Evolutionary conservation across 2,329 filamentous ascomycete species (phyloP).

Genomic region (Parastagonospora nodorum): DNA sequence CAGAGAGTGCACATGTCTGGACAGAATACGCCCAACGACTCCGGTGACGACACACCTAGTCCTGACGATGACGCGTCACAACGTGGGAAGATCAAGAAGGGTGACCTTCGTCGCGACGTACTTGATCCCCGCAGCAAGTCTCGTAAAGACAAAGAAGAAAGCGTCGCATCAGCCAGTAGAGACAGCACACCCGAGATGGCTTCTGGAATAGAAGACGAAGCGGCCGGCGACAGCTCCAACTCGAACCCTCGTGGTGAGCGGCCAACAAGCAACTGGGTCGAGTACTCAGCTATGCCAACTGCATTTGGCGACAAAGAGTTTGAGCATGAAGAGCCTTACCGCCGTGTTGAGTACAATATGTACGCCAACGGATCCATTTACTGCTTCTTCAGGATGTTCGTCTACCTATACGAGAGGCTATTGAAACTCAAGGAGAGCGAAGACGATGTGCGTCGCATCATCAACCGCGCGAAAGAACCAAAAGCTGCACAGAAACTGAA

Average conservation of each 20-base stretch:
- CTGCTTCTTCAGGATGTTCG: conserved; percentile 92
- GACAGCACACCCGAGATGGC: conserved; percentile 84
- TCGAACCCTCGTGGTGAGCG: conserved; percentile 64
- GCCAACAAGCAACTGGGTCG: conserved; percentile 67
- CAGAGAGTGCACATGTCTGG: conserved; percentile 63
- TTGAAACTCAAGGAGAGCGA: conserved; percentile 82
- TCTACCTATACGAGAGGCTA: conserved; percentile 85
- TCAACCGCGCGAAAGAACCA: conserved; percentile 71
- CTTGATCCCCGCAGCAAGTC: conserved; percentile 78
- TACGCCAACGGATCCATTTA: conserved; percentile 92
- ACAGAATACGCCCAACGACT: conserved; percentile 46
- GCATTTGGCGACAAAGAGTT: conserved; percentile 67
- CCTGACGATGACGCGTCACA: conserved; percentile 75
- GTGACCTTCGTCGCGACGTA: conserved; percentile 78
- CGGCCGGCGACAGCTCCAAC: conserved; percentile 63
- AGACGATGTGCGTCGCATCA: conserved; percentile 72
- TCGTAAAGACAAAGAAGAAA: conserved; percentile 78
- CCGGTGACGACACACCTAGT: conserved; percentile 67
- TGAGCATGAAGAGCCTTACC: conserved; percentile 78
- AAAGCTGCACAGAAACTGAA: conserved; percentile 86
- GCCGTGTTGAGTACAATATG: conserved; percentile 81
- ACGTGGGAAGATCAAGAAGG: conserved; percentile 67
- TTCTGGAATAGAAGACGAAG: conserved; percentile 79
- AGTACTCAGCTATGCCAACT: conserved; percentile 60
- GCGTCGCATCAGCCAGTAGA: conserved; percentile 77